A percentile compares a stretch with the other conserved stretches of the same genome.
Evolutionary conservation across 768 basidiomycete species (phyloP).

Genomic region (Boletus subcaerulescens): DNA sequence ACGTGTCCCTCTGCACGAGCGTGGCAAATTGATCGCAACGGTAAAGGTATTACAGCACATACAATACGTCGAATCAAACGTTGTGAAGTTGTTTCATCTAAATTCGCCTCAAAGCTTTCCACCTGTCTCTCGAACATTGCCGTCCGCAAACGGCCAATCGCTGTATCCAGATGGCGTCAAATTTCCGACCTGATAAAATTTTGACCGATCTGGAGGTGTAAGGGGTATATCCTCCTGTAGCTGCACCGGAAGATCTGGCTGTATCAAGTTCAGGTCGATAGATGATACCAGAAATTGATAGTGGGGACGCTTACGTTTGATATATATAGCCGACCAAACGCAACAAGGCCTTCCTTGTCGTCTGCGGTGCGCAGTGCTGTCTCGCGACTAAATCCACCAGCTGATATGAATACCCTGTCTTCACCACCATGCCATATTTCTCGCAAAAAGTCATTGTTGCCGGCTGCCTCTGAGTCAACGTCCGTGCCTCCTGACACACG

Average conservation of each 20-base stretch:
- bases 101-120: no score
- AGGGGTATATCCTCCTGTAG: conserved; percentile 15
- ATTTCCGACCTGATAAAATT: conserved; percentile 26
- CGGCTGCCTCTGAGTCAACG: neutral
- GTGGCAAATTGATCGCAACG: no score
- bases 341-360: neutral
- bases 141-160: conserved; percentile 14
- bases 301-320: neutral
- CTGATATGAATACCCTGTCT: neutral
- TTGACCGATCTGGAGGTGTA: conserved; percentile 14
- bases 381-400: neutral
- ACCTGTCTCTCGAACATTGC: neutral
- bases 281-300: neutral
- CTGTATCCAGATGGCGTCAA: conserved; percentile 3
- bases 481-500: conserved; percentile 18
- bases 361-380: neutral
- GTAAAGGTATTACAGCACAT: no score
- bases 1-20: no score
- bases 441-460: neutral
- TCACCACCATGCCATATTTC: neutral
- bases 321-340: conserved; percentile 1
- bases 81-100: no score
- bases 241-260: conserved; percentile 28
- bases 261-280: neutral
- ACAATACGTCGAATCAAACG: no score